Evolutionary conservation across 106 monocot genomes (phyloP).

Genomic region (Posidonia australis): DNA sequence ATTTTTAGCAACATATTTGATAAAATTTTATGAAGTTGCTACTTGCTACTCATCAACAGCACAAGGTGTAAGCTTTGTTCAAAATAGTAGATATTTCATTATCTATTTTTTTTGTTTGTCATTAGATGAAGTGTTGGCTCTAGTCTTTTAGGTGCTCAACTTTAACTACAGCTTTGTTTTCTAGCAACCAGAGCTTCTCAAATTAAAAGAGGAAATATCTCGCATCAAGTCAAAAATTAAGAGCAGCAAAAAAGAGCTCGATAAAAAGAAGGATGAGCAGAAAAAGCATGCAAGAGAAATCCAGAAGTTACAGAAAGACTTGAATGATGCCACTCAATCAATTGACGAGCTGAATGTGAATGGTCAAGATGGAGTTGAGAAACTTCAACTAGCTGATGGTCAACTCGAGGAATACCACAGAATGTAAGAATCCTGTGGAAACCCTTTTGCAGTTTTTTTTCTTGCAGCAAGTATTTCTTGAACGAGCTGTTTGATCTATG

Average conservation of each 20-base stretch:
- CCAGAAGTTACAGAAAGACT: conserved; percentile 45
- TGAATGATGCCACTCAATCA: conserved; percentile 51
- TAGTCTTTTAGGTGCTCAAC: not conserved
- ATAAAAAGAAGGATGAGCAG: conserved; percentile 75
- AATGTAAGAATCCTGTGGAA: conserved; percentile 38
- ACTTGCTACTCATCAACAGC: too few relatives aligned
- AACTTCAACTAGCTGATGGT: conserved; percentile 81
- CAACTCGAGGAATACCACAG: conserved; percentile 76
- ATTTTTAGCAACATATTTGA: too few relatives aligned
- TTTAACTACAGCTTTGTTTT: not conserved
- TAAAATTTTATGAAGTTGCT: too few relatives aligned
- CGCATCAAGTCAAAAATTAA: conserved; percentile 98
- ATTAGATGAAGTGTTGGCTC: not conserved
- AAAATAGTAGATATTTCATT: too few relatives aligned
- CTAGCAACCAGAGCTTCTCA: conserved; percentile 99
- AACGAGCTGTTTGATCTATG: not conserved
- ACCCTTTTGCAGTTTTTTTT: not conserved
- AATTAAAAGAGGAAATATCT: conserved; percentile 84
- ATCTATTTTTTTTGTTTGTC: too few relatives aligned
- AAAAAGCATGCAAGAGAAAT: conserved; percentile 68
- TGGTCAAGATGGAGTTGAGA: conserved; percentile 47
- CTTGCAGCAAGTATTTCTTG: too few relatives aligned
- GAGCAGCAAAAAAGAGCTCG: conserved; percentile 88
- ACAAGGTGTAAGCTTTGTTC: too few relatives aligned
- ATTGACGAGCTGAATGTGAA: conserved; percentile 45